Evolutionary conservation across 129 eudicot genomes (phyloP).

Genomic region (Glebionis coronaria): DNA sequence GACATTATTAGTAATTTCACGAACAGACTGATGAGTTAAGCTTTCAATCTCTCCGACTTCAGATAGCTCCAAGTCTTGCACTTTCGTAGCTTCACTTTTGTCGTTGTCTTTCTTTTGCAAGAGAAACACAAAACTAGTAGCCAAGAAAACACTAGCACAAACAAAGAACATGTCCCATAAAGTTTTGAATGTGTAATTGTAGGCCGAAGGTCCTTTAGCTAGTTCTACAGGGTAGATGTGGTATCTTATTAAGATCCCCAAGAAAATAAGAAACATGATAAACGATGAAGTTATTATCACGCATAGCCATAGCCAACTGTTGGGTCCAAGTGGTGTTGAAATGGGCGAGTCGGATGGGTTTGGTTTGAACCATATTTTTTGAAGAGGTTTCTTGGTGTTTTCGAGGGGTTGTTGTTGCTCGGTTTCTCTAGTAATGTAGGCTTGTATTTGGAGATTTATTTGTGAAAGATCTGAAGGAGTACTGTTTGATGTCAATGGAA

Average conservation of each 20-base stretch:
- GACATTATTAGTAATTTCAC: constrained; percentile 34
- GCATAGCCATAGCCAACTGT: constrained; percentile 73
- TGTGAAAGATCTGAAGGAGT: constrained; percentile 31
- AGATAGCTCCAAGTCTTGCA: constrained; percentile 39
- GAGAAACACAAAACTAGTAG: constrained; percentile 42
- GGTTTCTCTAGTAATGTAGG: constrained; percentile 61
- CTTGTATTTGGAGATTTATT: constrained; percentile 47
- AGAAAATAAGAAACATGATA: constrained; percentile 52
- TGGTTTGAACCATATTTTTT: constrained; percentile 58
- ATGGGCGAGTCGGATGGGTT: constrained; percentile 41
- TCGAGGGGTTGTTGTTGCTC: constrained; percentile 30
- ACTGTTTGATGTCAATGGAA: constrained; percentile 42
- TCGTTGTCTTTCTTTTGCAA: constrained; percentile 44
- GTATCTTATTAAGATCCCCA: constrained; percentile 54
- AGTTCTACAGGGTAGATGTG: constrained; percentile 59
- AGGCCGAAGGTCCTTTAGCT: constrained; percentile 29
- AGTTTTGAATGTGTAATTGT: constrained; percentile 42
- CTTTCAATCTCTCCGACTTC: constrained; percentile 62
- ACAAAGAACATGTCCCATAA: constrained; percentile 43
- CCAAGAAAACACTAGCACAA: constrained; percentile 41
- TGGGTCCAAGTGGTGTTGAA: constrained; percentile 49
- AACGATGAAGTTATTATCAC: constrained; percentile 61
- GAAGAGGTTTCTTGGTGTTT: constrained; percentile 26
- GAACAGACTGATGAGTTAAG: constrained; percentile 47
- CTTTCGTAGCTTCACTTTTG: constrained; percentile 38